These are phyloP conservation scores for Ceratobasidium sp. DNA, from an alignment of 1,284 basidiomycete genomes.

Conservation along the genomic window DNA sequence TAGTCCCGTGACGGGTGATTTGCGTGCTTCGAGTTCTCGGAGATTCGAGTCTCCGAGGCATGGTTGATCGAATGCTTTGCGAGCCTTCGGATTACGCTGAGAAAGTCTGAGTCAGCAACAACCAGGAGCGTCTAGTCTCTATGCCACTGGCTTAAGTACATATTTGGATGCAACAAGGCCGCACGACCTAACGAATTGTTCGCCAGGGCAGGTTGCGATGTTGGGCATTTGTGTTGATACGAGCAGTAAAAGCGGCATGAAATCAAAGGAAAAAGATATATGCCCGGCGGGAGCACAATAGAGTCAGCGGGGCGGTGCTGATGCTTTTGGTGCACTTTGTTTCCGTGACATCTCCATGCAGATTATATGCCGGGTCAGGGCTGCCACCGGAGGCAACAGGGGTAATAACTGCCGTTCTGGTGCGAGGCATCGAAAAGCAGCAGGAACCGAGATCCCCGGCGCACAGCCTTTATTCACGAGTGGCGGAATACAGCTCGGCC, in stretches of 20 bases:
- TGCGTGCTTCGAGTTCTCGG: constrained; percentile 10
- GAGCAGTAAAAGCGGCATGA: background rate
- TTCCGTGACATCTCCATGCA: constrained; percentile 7
- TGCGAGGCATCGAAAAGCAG: background rate
- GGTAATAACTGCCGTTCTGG: background rate
- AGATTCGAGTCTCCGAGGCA: constrained; percentile 15
- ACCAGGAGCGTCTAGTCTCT: constrained; percentile 1
- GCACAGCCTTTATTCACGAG: constrained; percentile 26
- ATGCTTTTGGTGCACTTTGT: background rate
- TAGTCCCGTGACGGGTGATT: constrained; percentile 5
- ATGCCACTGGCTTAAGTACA: background rate
- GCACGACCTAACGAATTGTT: background rate
- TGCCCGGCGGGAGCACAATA: background rate
- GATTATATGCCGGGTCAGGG: background rate
- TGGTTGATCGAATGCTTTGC: constrained; percentile 17
- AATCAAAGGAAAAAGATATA: background rate
- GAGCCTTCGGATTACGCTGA: constrained; percentile 12
- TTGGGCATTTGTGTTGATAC: background rate
- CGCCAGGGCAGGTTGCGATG: background rate
- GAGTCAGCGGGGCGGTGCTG: constrained; percentile 22
- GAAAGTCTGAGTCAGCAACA: background rate
- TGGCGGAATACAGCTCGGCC: constrained; percentile 20
- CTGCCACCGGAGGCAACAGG: background rate
- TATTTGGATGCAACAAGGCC: background rate
- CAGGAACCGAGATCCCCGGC: constrained; percentile 27